Base-by-base conservation (phyloP, 148 eudicot genomes). In the Vaccinium myrtillus region DNA sequence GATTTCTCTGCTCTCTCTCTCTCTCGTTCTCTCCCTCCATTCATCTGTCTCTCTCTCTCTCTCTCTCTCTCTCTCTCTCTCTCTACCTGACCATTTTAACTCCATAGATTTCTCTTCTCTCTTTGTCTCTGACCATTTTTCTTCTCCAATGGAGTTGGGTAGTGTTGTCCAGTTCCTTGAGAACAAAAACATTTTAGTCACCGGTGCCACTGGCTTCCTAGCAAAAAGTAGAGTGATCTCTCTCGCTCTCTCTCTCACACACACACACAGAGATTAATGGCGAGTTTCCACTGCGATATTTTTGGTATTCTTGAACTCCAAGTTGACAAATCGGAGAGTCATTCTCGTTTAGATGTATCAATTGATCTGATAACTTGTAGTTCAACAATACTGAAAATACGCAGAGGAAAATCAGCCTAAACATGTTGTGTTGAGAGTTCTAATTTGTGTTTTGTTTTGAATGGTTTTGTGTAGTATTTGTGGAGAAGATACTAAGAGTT, bases 141-240 rank as follows among this genome's bases (percentile, higher is more conserved):
- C 55, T 77, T 75, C 69, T 73, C 53, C 65, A 87, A 92, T 93
- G 94, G 92, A 89, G 89, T 75, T 91, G 83, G 91, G 85, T 7
- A 90, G 91, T 81, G 82, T 91, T 48, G 77, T 89, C 5, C 55
- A 88, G 81, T 90, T 90, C 78, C 91, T 93, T 27, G 91, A 91
- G 75, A 88, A 90, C 85, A 89, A 75, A 82, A 87, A 86, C 87
- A 89, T 93, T 82, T 79, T 93, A 48, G 90, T 93, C 55, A 91
- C 92, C 25, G 95, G 95, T 56, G 95, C 90, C 61, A 88, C 93
- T 83, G 95, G 95, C 65, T 93, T 91, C 83, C 88, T 93, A 15
- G 92, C 95, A 12, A 93, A 93, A 85, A 91, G 95, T 93, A 90
- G 12, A 0, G 19, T 2, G 53, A 32, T 58, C 80, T 83, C 84